phyloP scores from a whole-genome alignment of 129 eudicot genomes.

The Chrysanthemum lavandulifolium region DNA sequence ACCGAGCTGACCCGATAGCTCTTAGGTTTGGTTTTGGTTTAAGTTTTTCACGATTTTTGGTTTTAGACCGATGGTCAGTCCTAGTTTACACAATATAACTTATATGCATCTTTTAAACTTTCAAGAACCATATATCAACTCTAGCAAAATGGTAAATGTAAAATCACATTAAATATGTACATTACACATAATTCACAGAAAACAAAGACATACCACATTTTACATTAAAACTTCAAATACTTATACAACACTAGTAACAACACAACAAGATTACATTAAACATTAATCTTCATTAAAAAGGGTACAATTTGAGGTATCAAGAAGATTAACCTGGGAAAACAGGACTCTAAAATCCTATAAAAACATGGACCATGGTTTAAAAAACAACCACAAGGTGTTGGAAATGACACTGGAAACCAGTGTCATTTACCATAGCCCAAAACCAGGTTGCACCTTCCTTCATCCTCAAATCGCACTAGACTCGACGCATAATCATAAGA shows the following conservation, averaged over 20 bases:
- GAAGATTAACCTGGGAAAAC: slow-evolving; percentile 42
- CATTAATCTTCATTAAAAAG: slow-evolving; percentile 18
- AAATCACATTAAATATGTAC: background rate
- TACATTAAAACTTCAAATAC: slow-evolving; percentile 7
- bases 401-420: no score
- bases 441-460: no score
- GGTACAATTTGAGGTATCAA: slow-evolving; percentile 39
- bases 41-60: no score
- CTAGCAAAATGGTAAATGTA: background rate
- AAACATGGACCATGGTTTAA: no score
- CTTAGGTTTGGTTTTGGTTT: no score
- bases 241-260: slow-evolving; percentile 4
- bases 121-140: background rate
- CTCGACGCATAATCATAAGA: no score
- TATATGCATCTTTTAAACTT: background rate
- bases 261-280: slow-evolving; percentile 20
- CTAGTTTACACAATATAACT: no score
- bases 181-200: slow-evolving; percentile 6
- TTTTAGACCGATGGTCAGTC: no score
- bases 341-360: slow-evolving; percentile 50
- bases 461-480: no score
- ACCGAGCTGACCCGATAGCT: no score
- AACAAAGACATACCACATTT: slow-evolving; percentile 6
- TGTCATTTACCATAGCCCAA: no score
- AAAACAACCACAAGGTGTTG: no score